These are phyloP conservation scores for Penicillium concentricum DNA, from an alignment of 2,329 filamentous ascomycete genomes.

Conservation along the genomic window DNA sequence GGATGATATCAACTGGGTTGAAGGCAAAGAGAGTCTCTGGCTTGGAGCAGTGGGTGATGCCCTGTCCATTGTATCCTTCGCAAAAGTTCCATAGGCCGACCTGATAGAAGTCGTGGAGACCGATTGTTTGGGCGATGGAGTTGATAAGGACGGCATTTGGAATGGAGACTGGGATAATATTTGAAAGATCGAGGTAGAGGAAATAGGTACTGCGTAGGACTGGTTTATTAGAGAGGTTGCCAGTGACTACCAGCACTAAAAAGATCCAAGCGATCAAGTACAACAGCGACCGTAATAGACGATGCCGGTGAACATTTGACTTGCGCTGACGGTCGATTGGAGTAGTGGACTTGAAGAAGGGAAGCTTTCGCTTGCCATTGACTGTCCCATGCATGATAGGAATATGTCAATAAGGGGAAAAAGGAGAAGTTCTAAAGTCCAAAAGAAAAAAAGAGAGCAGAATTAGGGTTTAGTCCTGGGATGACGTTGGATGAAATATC, in stretches of 20 bases:
- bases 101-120: slow-evolving; percentile 91
- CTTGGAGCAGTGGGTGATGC: slow-evolving; percentile 70
- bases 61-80: slow-evolving; percentile 72
- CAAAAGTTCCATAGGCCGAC: slow-evolving; percentile 92
- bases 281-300: slow-evolving; percentile 64
- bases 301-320: slow-evolving; percentile 53
- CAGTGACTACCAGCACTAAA: slow-evolving; percentile 76
- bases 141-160: slow-evolving; percentile 77
- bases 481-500: slow-evolving; percentile 11
- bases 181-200: slow-evolving; percentile 76
- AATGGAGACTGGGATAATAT: slow-evolving; percentile 73
- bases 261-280: slow-evolving; percentile 77
- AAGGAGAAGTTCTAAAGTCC: neutral
- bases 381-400: slow-evolving; percentile 17
- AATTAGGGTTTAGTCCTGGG: neutral
- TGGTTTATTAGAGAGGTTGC: slow-evolving; percentile 63
- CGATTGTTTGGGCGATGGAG: slow-evolving; percentile 79
- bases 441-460: neutral
- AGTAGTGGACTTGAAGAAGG: slow-evolving; percentile 26
- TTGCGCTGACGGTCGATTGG: slow-evolving; percentile 29
- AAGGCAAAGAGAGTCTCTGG: slow-evolving; percentile 80
- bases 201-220: slow-evolving; percentile 75
- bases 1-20: slow-evolving; percentile 79
- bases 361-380: slow-evolving; percentile 23
- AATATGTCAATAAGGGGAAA: neutral